A percentile compares a stretch with the other conserved stretches of the same genome.
Evolutionary conservation across 345 rosid genomes (phyloP).

Genomic region (Populus simonii): DNA sequence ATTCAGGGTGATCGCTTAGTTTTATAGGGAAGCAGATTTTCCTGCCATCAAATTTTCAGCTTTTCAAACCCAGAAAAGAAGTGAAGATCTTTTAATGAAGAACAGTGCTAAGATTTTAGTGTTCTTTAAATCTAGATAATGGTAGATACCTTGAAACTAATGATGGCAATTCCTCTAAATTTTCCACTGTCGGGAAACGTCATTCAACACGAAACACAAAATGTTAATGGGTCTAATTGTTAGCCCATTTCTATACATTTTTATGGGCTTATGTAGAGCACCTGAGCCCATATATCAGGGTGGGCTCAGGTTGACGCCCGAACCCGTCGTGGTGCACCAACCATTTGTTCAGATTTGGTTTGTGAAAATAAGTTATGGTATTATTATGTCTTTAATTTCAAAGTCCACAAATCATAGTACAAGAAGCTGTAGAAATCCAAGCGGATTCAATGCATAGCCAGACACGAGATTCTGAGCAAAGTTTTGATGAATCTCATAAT

Average conservation of each 20-base stretch:
- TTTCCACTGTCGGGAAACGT: slow-evolving; percentile 80
- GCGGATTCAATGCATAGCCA: not conserved
- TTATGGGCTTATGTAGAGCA: too few relatives aligned
- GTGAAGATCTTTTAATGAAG: not conserved
- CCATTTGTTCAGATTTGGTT: not conserved
- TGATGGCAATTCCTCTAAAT: slow-evolving; percentile 84
- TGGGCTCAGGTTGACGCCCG: too few relatives aligned
- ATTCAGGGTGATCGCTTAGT: not conserved
- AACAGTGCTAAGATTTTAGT: not conserved
- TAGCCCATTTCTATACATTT: too few relatives aligned
- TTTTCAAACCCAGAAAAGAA: not conserved
- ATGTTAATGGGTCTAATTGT: too few relatives aligned
- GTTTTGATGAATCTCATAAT: not conserved
- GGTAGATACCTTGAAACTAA: slow-evolving; percentile 55
- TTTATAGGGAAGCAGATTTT: not conserved
- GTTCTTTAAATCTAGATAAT: not conserved
- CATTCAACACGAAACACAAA: slow-evolving; percentile 39
- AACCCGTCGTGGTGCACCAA: not conserved
- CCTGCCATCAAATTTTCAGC: not conserved
- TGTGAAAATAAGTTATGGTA: not conserved
- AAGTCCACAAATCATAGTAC: not conserved
- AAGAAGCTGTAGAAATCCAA: not conserved
- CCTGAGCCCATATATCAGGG: too few relatives aligned
- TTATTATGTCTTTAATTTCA: not conserved
- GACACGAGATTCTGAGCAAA: not conserved